phyloP scores from a whole-genome alignment of 1,284 basidiomycete genomes.

The Melampsora americana region DNA sequence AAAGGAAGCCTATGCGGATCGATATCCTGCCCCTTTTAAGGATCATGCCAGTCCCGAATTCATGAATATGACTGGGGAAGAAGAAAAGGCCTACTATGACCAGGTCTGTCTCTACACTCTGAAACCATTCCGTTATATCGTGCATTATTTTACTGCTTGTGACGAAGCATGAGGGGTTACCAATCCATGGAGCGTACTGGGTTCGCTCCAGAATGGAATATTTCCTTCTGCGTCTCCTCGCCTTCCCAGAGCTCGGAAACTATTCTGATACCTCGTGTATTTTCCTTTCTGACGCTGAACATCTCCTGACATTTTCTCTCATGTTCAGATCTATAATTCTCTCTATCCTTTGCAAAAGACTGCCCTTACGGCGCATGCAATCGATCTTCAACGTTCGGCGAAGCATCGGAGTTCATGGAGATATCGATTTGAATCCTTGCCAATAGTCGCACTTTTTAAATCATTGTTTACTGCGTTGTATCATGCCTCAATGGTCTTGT shows the following conservation, averaged over 20 bases:
- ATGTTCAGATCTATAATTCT: slow-evolving; percentile 23
- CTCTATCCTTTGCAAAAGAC: slow-evolving; percentile 33
- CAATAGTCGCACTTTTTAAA: slow-evolving; percentile 22
- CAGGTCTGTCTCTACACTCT: slow-evolving; percentile 14
- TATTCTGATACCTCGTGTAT: too few species aligned
- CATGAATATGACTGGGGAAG: slow-evolving; percentile 27
- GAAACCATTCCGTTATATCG: too few species aligned
- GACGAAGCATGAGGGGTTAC: too few species aligned
- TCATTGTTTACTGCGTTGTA: slow-evolving; percentile 14
- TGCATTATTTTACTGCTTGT: too few species aligned
- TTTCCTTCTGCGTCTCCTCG: too few species aligned
- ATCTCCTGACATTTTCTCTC: neutral
- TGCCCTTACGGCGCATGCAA: slow-evolving; percentile 25
- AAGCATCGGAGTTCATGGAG: slow-evolving; percentile 6
- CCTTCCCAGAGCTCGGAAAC: too few species aligned
- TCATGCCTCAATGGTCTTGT: slow-evolving; percentile 4
- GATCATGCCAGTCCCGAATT: too few species aligned
- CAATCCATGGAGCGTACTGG: too few species aligned
- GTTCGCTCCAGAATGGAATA: too few species aligned
- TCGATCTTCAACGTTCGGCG: slow-evolving; percentile 17
- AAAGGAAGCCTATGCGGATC: too few species aligned
- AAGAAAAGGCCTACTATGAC: slow-evolving; percentile 33
- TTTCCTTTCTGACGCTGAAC: too few species aligned
- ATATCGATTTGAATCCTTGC: slow-evolving; percentile 6
- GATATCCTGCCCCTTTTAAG: too few species aligned